Evolutionary conservation across 768 basidiomycete species (phyloP), one percentile per base, ranked within the genome.

Genomic region (Kwoniella sp.): DNA sequence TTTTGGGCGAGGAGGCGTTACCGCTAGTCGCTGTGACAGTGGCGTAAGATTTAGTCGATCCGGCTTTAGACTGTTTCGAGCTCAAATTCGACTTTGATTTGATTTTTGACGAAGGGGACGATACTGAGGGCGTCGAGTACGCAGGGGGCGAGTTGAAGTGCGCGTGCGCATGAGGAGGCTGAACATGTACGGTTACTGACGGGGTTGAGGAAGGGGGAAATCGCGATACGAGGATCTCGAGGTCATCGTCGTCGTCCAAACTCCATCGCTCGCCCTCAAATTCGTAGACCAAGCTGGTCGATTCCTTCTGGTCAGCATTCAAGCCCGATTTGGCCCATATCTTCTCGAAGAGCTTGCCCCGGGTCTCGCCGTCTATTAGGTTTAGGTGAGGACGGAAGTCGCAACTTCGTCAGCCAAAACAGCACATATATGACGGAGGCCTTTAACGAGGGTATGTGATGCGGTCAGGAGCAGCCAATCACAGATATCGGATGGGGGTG

Each of bases 191-290:
- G 68, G 74, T 87, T 9, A 62, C 72, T 3, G 73, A 73, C 5
- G 71, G 55, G 9, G 74, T 75, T 0, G 79, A 73, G 5, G 59
- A 26, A 11, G 75, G 70, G 5, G 80, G 73, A 55, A 86, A 85
- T 13, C 93, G 85, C 87, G 90, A 90, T 38, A 84, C 83, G 69
- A 93, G 91, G 65, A 97, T 95, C 22, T 87, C 86, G 77, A 93
- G 92, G 82, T 97, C 93, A 12, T 90, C 88, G 45, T 91, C 93
- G 74, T 97, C 93, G 76, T 95, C 92, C 12, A 97, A 82, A 74
- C 90, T 89, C 91, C 91, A 96, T 55, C 91, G 79, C 0, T 86
- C 83, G 15, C 87, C 86, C 69, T 87, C 87, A 83, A 87, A 93
- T 67, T 90, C 86, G 76, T 97, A 97, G 73, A 93, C 92, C 54